Base-by-base conservation (phyloP, 352 stramenopile species). In the Phytophthora pinifolia region DNA sequence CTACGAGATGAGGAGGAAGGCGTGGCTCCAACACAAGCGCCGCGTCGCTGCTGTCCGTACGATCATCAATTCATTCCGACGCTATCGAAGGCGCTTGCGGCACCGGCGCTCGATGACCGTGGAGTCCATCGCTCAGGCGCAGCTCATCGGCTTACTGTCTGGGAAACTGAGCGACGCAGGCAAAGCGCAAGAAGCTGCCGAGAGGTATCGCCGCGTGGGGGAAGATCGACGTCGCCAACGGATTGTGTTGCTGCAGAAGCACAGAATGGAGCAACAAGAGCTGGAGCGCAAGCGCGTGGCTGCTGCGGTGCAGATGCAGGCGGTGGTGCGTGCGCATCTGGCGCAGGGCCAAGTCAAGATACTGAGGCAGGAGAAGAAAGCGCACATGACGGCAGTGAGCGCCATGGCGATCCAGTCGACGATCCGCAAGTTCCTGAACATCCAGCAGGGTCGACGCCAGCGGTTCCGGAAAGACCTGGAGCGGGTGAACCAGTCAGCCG, bases 391-490 rank as follows among this genome's bases (percentile, higher is more conserved):
- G 6, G 73, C 78, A 0, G 72, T 79, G 22, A 79, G 74, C 5
- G 76, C 67, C 13, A 88, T 87, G 54, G 68, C 70, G 5, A 86
- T 94, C 30, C 83, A 94, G 58, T 88, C 73, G 20, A 80, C 64
- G 25, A 87, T 86, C 15, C 83, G 83, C 25, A 72, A 62, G 25
- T 83, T 83, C 41, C 42, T 88, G 8, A 71, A 63, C 14, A 29
- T 56, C 8, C 79, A 86, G 34, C 68, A 83, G 15, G 61, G 54
- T 8, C 58, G 72, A 2, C 74, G 74, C 1, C 59, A 65, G 12
- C 72, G 71, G 0, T 89, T 81, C 39, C 72, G 56, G 5, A 66
- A 54, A 31, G 79, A 89, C 32, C 54, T 89, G 20, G 76, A 80
- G 46, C 74, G 76, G 9, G 76, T 89, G 31, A 89, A 85, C 37